A percentile compares a stretch with the other conserved stretches of the same genome.
These are phyloP conservation scores for Colletotrichum scovillei DNA, from an alignment of 2,329 filamentous ascomycete genomes.

Conservation along the genomic window DNA sequence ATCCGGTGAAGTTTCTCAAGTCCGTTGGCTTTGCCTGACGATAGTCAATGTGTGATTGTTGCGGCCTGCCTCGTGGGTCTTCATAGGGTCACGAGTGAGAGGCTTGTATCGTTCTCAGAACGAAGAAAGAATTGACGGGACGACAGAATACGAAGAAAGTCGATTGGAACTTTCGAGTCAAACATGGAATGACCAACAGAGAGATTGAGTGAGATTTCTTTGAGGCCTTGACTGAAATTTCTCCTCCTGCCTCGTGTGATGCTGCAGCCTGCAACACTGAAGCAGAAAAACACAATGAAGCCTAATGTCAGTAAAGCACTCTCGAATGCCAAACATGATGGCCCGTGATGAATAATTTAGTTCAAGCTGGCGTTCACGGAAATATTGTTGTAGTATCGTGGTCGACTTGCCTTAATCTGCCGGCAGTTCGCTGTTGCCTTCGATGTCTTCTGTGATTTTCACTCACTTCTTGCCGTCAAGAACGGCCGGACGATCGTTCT, in stretches of 20 bases:
- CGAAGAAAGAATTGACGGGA: background rate
- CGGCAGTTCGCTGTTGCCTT: background rate
- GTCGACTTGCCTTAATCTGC: background rate
- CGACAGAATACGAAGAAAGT: background rate
- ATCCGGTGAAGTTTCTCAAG: background rate
- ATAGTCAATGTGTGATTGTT: background rate
- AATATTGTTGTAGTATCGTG: background rate
- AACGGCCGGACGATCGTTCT: background rate
- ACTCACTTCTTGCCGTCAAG: background rate
- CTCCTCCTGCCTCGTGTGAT: background rate
- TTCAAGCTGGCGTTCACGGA: background rate
- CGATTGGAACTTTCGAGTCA: background rate
- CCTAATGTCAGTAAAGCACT: background rate
- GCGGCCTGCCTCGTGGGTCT: background rate
- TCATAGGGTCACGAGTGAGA: background rate
- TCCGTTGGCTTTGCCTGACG: too few species aligned
- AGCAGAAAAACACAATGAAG: background rate
- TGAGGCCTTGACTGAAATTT: background rate
- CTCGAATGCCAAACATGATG: accelerated
- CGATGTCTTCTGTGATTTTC: background rate
- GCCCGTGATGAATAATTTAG: background rate
- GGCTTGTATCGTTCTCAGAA: background rate
- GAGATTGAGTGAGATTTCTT: accelerated
- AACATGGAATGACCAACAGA: background rate
- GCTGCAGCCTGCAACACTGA: background rate